These are phyloP conservation scores for Sechiopsis laciniata DNA, from an alignment of 306 rosid species.

Conservation along the genomic window DNA sequence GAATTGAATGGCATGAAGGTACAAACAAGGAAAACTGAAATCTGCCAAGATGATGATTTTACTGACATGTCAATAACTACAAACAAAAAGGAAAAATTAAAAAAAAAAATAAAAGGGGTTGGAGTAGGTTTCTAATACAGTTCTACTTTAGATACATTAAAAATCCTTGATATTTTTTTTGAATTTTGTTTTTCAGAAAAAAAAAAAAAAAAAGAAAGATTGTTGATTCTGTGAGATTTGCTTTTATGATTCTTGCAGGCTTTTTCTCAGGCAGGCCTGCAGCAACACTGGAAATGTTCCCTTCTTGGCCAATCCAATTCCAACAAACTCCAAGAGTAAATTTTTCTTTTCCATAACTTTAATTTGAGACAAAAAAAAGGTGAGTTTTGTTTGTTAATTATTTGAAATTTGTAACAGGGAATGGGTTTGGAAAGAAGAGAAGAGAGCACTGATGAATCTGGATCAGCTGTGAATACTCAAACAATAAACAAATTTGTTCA, in stretches of 20 bases:
- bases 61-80: conserved; percentile 65
- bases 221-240: conserved; percentile 25
- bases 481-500: conserved; percentile 43
- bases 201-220: background rate
- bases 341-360: background rate
- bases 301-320: conserved; percentile 95
- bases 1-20: conserved; percentile 51
- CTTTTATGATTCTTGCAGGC: conserved; percentile 67
- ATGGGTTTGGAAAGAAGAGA: conserved; percentile 69
- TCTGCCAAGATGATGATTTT: conserved; percentile 40
- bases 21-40: conserved; percentile 51
- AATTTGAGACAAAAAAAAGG: background rate
- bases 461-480: conserved; percentile 57
- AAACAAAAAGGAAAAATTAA: conserved; percentile 32
- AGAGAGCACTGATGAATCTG: conserved; percentile 74
- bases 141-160: conserved; percentile 16
- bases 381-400: background rate
- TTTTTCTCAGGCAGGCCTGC: conserved; percentile 82
- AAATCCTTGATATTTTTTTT: conserved; percentile 5
- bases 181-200: background rate
- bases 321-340: conserved; percentile 63
- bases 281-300: conserved; percentile 98
- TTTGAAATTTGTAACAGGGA: conserved; percentile 38
- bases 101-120: background rate
- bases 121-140: conserved; percentile 36